Evolutionary conservation across 2,329 filamentous ascomycete species (phyloP), one percentile per base, ranked within the genome.

Genomic region (Penicillium sp.): DNA sequence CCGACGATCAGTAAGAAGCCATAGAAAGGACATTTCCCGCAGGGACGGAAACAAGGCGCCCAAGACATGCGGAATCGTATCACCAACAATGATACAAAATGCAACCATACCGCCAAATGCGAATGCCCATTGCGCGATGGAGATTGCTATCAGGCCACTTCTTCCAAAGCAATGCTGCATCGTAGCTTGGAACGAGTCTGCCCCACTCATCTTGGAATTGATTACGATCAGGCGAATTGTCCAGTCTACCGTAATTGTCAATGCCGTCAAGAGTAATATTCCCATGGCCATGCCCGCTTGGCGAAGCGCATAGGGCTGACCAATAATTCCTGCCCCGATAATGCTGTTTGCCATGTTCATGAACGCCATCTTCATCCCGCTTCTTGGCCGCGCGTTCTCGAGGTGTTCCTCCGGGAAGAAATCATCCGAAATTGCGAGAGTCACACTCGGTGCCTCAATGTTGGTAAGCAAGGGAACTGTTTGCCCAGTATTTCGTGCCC

Each of bases 281-380:
- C 95, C 95, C 40, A 91, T 89, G 16, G 91, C 75, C 69, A 99
- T 84, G 6, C 95, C 95, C 7, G 95, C 95, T 80, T 98, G 93
- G 60, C 87, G 87, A 73, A 99, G 89, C n/a, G 95, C 95, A 78
- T 98, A 99, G 13, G 95, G 93, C 79, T 99, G 95, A 3, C 91
- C 87, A 68, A 89, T 89, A 61, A 89, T 89, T 2, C 87, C 87
- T 33, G 87, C 87, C 33, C 87, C 87, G 63, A 99, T 97, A 75
- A 99, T 99, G 70, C 91, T 96, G 81, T 99, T 99, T 65, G 95
- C 94, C 95, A 99, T 99, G 79, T 99, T 99, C 93, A 98, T 97
- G 69, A 99, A 98, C 3, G 95, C 94, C 74, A 90, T 92, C 64
- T 85, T 84, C 79, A 98, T 84, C 5, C 90, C 90, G 60, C 92